Base-by-base conservation (phyloP, 2,329 filamentous ascomycete genomes). In the Ascochyta koolunga region DNA sequence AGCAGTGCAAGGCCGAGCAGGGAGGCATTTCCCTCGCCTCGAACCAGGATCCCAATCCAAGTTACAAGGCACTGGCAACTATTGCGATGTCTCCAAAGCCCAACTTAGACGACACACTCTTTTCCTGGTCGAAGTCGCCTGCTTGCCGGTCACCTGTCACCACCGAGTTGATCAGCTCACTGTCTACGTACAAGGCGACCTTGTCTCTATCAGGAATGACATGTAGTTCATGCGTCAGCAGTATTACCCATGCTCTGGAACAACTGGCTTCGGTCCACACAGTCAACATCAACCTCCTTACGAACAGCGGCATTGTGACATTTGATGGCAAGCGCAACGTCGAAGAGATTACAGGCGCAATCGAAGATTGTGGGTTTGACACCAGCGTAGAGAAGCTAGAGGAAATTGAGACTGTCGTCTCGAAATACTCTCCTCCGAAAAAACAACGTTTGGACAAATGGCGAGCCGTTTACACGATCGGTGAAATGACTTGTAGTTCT, bases 181-280 rank as follows among this genome's bases (percentile, higher is more conserved):
- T 54, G 9, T 22, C 49, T 10, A 31, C 57, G 5, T 70, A 61
- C 56, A 70, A 64, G 53, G 79, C 76, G 5, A 78, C 78, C 4
- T 70, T 82, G 46, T 77, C 79, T n/a, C 78, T 86, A 29, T 76
- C 76, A 22, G 83, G 83, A n/a, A 86, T 86, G 83, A 86, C 82
- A 2, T 86, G 83, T 65, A 82, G 82, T 52, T 80, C 83, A 6
- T 86, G 83, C 63, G 79, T 83, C 5, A 78, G 76, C 32, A 74
- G 77, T 24, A 78, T 86, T 48, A 82, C 79, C 1, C 73, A 77
- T 55, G 79, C 77, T 3, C 65, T 86, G 2, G 63, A 83, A 57
- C 72, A 80, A 50, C 67, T 80, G 1, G 63, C 77, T 1, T 83
- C 77, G 60, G 75, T 85, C 5, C 73, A 68, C 10, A 71, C 76